Base-by-base conservation (phyloP, 1,284 basidiomycete genomes). In the Laetiporus sulphureus region DNA sequence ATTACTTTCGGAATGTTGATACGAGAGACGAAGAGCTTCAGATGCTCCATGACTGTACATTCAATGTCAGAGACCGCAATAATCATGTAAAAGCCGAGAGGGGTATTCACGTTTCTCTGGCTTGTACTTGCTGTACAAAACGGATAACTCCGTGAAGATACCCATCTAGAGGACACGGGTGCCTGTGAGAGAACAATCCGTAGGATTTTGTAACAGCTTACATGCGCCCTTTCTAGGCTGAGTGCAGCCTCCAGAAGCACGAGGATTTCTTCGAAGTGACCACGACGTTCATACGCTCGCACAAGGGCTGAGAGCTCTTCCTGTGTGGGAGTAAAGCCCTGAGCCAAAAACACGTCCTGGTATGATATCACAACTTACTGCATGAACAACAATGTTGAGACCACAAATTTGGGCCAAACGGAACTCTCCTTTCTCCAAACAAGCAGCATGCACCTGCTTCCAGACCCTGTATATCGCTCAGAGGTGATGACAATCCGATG, bases 391-490 rank as follows among this genome's bases (percentile, higher is more conserved):
- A 57, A 95, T 85, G 64, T 97, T 91, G 50, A 97, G 81, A 77
- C 93, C 94, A 64, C 93, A 96, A 58, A 99, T 98, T 77, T 99
- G 94, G 15, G 96, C 94, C 58, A 98, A 66, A 53, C 92, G 88
- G 79, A 98, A 99, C 63, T 99, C 96, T 50, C 79, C 71, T 72
- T 98, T 97, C 72, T 96, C 93, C 42, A 99, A 83, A 68, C 96
- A 99, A 31, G 96, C 96, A 18, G 93, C 91, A 55, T 99, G 95
- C 46, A 99, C 96, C 65, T 99, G 96, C 69, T 98, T 98, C 96
- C 96, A 99, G n/a, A 99, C 96, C 66, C 87, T 89, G 48, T 25
- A 13, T 18, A 31, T 7, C n/a, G n/a, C n/a, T n/a, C n/a, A n/a
- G n/a, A n/a, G n/a, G n/a, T n/a, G n/a, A n/a, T n/a, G n/a, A n/a